Evolutionary conservation across 495 filamentous ascomycete genomes (phyloP), one percentile per base, ranked within the genome.

Genomic region (Thozetella sp.): DNA sequence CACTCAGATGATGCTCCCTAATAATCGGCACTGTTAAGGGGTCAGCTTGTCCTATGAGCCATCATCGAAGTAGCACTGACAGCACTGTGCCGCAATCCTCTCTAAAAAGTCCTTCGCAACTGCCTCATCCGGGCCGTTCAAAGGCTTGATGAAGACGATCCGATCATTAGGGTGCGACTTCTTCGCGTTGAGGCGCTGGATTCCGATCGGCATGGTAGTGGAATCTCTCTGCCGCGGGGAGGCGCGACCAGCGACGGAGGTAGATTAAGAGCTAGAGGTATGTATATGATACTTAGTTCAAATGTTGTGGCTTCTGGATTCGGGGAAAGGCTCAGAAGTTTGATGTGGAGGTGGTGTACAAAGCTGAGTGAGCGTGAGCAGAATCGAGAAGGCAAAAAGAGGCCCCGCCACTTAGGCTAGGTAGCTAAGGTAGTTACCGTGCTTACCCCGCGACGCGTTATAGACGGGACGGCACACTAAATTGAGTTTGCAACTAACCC

Each of bases 61-160:
- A 19, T 15, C 1, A 24, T 20, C 22, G 25, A 10, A 1, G 3
- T 15, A 30, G 50, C 25, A 15, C 1, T 2, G 26, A 81, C 86
- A 74, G 66, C 87, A 89, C 73, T 92, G 88, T 20, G 91, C 91
- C 11, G 91, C 91, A 54, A 94, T 89, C 22, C 89, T 81, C 63
- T 89, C 86, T 4, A 94, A 75, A 63, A 89, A 92, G 64, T 89
- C 86, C 65, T 87, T 81, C 15, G 91, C 86, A 50, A 81, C 81
- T 0, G 69, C 67, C 53, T 86, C 76, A 56, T 84, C 80, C 0
- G 80, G 75, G 0, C 87, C 88, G 19, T 85, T 77, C 1, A 92
- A 76, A 0, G 90, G 86, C 66, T 90, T 90, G 75, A 94, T 90
- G 77, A 93, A 93, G 59, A 85, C 82, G 65, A 93, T 89, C 57